A percentile compares a stretch with the other conserved stretches of the same genome.
Conservation (phyloP, 2,329 filamentous ascomycete species). For the Exserohilum turcica region DNA sequence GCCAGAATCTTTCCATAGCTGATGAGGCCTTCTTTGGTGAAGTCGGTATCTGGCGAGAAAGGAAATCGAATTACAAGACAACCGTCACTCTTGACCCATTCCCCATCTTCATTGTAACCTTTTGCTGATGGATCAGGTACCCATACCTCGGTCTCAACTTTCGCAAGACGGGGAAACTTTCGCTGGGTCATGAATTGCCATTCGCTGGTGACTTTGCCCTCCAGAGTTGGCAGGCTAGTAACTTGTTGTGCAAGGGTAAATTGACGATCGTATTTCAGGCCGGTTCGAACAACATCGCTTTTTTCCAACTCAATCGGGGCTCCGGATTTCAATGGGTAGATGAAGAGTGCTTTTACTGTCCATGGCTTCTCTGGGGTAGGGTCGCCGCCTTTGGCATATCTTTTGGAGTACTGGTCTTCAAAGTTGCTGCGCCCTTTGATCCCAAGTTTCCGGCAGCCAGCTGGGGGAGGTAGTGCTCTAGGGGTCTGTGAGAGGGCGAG, state of each 20-base stretch:
- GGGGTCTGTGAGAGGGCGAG: constrained; percentile 34
- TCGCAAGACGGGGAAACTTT: constrained; percentile 71
- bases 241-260: constrained; percentile 77
- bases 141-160: constrained; percentile 71
- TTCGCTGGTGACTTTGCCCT: constrained; percentile 48
- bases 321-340: constrained; percentile 86
- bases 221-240: constrained; percentile 49
- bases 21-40: constrained; percentile 39
- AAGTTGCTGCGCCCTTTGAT: constrained; percentile 58
- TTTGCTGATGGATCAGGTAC: constrained; percentile 66
- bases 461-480: constrained; percentile 30
- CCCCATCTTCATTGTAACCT: constrained; percentile 55
- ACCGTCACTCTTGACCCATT: constrained; percentile 59
- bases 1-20: constrained; percentile 41
- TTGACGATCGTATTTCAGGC: constrained; percentile 78
- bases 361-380: constrained; percentile 33
- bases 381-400: constrained; percentile 49
- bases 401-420: constrained; percentile 60
- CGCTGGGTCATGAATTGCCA: constrained; percentile 77
- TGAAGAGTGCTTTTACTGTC: constrained; percentile 70
- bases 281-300: constrained; percentile 68
- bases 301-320: constrained; percentile 72
- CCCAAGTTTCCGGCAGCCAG: constrained; percentile 60
- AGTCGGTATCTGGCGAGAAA: constrained; percentile 46
- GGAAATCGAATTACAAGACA: constrained; percentile 73